Evolutionary conservation across 352 stramenopile genomes (phyloP), one percentile per base, ranked within the genome.

Genomic region (Phytophthora citrophthora): DNA sequence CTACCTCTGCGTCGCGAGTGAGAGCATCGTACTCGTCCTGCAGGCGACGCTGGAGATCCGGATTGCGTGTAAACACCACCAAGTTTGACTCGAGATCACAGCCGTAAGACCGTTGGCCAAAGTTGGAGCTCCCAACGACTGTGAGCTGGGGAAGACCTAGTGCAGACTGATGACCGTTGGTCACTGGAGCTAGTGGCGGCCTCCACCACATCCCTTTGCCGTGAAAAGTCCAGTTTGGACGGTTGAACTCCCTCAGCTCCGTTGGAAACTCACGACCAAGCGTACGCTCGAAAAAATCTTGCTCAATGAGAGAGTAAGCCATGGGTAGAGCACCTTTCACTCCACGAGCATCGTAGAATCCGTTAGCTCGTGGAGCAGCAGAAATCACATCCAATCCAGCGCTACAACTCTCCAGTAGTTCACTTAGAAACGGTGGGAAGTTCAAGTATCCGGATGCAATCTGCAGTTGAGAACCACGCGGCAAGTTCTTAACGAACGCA

Each of bases 191-290:
- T 15, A 44, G 7, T 10, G 70, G 64, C 23, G 81, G 77, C 18
- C 72, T 74, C 70, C 77, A 88, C 86, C 86, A 94, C 78, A 94
- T 91, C n/a, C 86, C 86, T 57, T 94, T 94, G 57, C 79, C 83
- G 54, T 94, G 86, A 72, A 94, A 94, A 43, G 86, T 94, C 86
- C 86, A 94, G 7, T 54, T 56, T 1, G 74, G 53, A 8, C 82
- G 81, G 43, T 86, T 86, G 58, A 86, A 94, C 45, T 94, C 86
- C 6, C 81, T 72, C n/a, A 94, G 44, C 5, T 78, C 67, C 0
- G 83, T 80, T 29, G 61, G 55, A 27, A 72, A 90, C 26, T 66
- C 32, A 15, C 72, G 70, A 12, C 51, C 55, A 5, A 77, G 67
- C 4, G 72, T 83, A 11, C 76, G 77, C 16, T 89, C 73, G 53